These are phyloP conservation scores for Thecamonas trahens DNA, from an alignment of 78 protist species.

Conservation along the genomic window DNA sequence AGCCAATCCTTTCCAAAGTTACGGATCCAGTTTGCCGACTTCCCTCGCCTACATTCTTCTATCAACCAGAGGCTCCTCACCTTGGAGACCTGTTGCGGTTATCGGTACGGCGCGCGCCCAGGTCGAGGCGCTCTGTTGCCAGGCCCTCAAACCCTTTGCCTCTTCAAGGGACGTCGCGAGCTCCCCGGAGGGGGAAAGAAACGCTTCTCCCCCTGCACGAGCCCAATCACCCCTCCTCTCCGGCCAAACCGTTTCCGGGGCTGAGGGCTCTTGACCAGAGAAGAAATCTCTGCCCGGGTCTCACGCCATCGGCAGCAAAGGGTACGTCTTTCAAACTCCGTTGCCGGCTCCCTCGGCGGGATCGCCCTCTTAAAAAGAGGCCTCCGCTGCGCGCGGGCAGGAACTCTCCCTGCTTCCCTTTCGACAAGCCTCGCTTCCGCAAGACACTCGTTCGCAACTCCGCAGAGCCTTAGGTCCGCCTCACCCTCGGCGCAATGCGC, in stretches of 20 bases:
- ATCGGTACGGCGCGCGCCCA: slow-evolving; percentile 58
- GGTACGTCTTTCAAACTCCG: no score
- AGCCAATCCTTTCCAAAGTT: slow-evolving; percentile 90
- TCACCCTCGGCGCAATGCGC: slow-evolving; percentile 71
- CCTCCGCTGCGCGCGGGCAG: no score
- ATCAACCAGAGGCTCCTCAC: slow-evolving; percentile 84
- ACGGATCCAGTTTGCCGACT: slow-evolving; percentile 90
- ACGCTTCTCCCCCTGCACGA: slow-evolving; percentile 14
- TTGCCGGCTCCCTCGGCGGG: no score
- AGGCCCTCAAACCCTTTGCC: slow-evolving; percentile 16
- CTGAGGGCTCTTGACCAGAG: slow-evolving; percentile 42
- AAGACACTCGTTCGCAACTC: not conserved
- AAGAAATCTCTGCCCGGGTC: slow-evolving; percentile 70
- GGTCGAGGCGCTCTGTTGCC: not conserved
- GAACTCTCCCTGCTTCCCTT: slow-evolving; percentile 85
- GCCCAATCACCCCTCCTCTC: slow-evolving; percentile 52
- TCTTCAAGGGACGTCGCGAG: slow-evolving; percentile 59
- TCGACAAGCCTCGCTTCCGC: slow-evolving; percentile 29
- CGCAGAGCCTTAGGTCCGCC: slow-evolving; percentile 72
- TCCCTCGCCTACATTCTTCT: slow-evolving; percentile 86
- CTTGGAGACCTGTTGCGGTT: slow-evolving; percentile 91
- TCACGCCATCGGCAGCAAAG: slow-evolving; percentile 38
- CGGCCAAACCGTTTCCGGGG: slow-evolving; percentile 30
- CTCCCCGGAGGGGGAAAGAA: slow-evolving; percentile 20
- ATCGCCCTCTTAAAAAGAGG: no score